These are phyloP conservation scores for Papiliotrema terrestris DNA, from an alignment of 1,284 basidiomycete species.

Conservation along the genomic window DNA sequence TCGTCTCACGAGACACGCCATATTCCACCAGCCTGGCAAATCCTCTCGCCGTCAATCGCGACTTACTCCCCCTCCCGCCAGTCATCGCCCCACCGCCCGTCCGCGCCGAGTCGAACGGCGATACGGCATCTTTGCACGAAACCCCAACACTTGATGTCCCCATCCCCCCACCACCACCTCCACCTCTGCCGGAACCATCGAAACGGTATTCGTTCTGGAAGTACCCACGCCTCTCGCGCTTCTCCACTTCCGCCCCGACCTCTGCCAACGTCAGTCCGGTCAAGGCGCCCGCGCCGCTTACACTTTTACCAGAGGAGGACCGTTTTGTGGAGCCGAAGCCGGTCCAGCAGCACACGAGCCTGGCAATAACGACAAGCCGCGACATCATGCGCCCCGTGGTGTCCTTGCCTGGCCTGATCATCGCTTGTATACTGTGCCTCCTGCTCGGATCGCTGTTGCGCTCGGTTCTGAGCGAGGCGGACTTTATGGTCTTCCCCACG, in stretches of 20 bases:
- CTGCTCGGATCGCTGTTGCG: conserved; percentile 84
- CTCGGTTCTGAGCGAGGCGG: conserved; percentile 74
- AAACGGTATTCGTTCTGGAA: conserved; percentile 22
- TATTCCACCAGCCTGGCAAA: conserved; percentile 19
- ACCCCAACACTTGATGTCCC: neutral
- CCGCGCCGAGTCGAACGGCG: neutral
- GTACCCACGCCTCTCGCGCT: conserved; percentile 19
- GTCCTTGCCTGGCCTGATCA: conserved; percentile 56
- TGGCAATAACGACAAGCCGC: neutral
- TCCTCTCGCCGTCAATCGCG: conserved; percentile 20
- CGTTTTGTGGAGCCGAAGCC: neutral
- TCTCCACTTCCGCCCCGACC: conserved; percentile 14
- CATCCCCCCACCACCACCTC: neutral
- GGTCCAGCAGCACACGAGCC: neutral
- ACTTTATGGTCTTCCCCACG: conserved; percentile 76
- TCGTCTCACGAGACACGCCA: conserved; percentile 22
- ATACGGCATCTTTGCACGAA: neutral
- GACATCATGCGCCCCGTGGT: conserved; percentile 18
- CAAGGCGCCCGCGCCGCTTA: conserved; percentile 7
- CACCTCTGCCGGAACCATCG: conserved; percentile 2
- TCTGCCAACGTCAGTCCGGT: conserved; percentile 6
- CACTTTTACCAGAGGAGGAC: conserved; percentile 1
- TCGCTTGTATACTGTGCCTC: conserved; percentile 82
- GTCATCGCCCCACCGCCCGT: no score
- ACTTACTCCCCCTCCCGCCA: no score